phyloP scores from a whole-genome alignment of 495 filamentous ascomycete genomes.

The Rostrohypoxylon terebratum region DNA sequence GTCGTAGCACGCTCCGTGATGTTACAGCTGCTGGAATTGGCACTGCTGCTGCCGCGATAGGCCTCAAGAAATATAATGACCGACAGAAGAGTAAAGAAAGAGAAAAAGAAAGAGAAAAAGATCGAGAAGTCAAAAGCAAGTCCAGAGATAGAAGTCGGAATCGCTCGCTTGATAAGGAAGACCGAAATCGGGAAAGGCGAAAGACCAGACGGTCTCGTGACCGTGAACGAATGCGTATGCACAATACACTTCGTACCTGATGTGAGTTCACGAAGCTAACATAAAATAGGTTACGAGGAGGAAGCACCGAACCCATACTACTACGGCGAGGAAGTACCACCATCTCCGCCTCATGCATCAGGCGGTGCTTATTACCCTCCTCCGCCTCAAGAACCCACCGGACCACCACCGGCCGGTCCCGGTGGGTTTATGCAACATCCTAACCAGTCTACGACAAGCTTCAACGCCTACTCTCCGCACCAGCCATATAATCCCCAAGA shows the following conservation, averaged over 20 bases:
- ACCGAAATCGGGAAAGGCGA: conserved; percentile 39
- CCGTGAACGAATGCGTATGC: conserved; percentile 57
- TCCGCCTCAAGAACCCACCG: conserved; percentile 23
- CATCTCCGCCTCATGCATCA: conserved; percentile 65
- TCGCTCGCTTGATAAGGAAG: conserved; percentile 33
- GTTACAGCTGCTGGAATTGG: conserved; percentile 76
- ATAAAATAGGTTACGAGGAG: conserved; percentile 56
- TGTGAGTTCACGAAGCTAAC: conserved; percentile 14
- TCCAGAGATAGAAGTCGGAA: conserved; percentile 49
- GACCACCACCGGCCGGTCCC: conserved; percentile 35
- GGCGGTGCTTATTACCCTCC: conserved; percentile 64
- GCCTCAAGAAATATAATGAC: conserved; percentile 73
- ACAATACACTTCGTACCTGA: conserved; percentile 34
- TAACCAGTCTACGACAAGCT: conserved; percentile 53
- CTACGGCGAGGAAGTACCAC: conserved; percentile 50
- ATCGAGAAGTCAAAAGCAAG: conserved; percentile 39
- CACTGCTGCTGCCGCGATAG: conserved; percentile 79
- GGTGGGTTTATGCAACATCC: conserved; percentile 57
- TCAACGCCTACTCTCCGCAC: conserved; percentile 49
- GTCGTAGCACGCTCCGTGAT: conserved; percentile 70
- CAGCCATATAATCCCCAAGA: conserved; percentile 54
- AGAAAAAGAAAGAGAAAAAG: conserved; percentile 50
- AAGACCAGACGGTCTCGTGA: conserved; percentile 48
- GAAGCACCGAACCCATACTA: conserved; percentile 54
- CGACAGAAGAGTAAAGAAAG: conserved; percentile 54